Conservation (phyloP, 2,329 filamentous ascomycete genomes). For the Colletotrichum zoysiae region DNA sequence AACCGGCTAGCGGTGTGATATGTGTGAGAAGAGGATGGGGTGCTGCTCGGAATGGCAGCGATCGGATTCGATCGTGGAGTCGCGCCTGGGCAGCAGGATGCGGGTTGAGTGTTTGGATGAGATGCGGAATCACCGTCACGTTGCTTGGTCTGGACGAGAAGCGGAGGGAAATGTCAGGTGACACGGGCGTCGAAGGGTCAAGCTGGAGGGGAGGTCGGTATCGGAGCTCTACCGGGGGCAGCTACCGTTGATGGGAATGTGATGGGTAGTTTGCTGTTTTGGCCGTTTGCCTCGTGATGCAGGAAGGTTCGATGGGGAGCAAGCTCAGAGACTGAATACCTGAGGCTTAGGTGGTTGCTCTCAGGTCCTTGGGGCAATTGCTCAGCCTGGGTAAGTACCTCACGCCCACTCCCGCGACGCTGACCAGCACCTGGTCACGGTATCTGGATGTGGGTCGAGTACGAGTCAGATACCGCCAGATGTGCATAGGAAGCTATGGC, state of each 20-base stretch:
- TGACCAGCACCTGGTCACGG: slow-evolving; percentile 24
- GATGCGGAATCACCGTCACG: slow-evolving; percentile 25
- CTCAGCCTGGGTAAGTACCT: slow-evolving; percentile 11
- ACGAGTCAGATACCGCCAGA: background rate
- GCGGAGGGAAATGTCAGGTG: slow-evolving; percentile 24
- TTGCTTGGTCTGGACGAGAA: slow-evolving; percentile 3
- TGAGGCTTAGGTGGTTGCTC: slow-evolving; percentile 37
- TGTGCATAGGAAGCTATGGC: background rate
- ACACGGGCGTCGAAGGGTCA: slow-evolving; percentile 5
- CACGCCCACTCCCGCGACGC: slow-evolving; percentile 6
- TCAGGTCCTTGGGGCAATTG: slow-evolving; percentile 26
- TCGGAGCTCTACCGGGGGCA: slow-evolving; percentile 29
- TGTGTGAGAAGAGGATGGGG: slow-evolving; percentile 25
- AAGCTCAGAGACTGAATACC: slow-evolving; percentile 48
- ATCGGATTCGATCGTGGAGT: slow-evolving; percentile 21
- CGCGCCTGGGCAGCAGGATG: slow-evolving; percentile 28
- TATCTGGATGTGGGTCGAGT: slow-evolving; percentile 14
- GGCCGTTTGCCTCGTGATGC: slow-evolving; percentile 45
- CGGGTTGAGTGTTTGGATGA: slow-evolving; percentile 28
- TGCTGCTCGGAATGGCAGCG: slow-evolving; percentile 41
- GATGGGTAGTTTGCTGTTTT: slow-evolving; percentile 28
- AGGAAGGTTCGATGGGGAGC: slow-evolving; percentile 48
- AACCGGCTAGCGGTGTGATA: slow-evolving; percentile 28
- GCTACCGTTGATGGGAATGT: slow-evolving; percentile 27
- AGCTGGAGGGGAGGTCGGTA: background rate